phyloP scores from a whole-genome alignment of 331 rosid species.

The Malus hybrid region DNA sequence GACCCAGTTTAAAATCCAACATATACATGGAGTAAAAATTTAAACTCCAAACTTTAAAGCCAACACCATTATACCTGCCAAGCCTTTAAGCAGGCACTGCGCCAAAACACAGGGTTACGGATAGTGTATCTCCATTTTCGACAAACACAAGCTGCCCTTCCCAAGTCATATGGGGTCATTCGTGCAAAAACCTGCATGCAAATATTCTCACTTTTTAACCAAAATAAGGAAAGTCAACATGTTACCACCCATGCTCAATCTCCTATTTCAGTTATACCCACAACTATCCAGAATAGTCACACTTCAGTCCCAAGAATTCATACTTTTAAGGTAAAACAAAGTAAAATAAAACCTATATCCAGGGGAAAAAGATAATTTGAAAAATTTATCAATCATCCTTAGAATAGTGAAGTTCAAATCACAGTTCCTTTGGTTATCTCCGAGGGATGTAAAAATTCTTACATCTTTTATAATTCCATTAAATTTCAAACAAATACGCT shows the following conservation, averaged over 20 bases:
- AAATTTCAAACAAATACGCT: background rate
- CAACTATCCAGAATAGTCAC: background rate
- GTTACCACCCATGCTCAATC: background rate
- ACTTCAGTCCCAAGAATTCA: background rate
- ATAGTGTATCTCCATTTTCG: slow-evolving; percentile 91
- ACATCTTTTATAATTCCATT: background rate
- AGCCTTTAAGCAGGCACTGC: slow-evolving; percentile 88
- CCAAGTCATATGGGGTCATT: slow-evolving; percentile 79
- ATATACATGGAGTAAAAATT: slow-evolving; percentile 4
- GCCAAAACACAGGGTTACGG: slow-evolving; percentile 92
- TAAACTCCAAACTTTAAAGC: slow-evolving; percentile 4
- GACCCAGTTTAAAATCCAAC: slow-evolving; percentile 12
- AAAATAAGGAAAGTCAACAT: background rate
- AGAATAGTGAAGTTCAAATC: background rate
- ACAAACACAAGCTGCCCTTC: slow-evolving; percentile 87
- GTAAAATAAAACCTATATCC: background rate
- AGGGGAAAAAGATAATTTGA: background rate
- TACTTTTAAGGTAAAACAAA: background rate
- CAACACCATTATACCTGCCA: slow-evolving; percentile 75
- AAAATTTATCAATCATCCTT: background rate
- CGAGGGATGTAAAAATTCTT: background rate
- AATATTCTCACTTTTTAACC: slow-evolving; percentile 4
- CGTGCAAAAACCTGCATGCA: slow-evolving; percentile 58
- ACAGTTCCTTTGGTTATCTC: background rate
- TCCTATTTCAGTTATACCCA: background rate